Evolutionary conservation across 495 filamentous ascomycete species (phyloP).

Genomic region (Daldinia concentrica): DNA sequence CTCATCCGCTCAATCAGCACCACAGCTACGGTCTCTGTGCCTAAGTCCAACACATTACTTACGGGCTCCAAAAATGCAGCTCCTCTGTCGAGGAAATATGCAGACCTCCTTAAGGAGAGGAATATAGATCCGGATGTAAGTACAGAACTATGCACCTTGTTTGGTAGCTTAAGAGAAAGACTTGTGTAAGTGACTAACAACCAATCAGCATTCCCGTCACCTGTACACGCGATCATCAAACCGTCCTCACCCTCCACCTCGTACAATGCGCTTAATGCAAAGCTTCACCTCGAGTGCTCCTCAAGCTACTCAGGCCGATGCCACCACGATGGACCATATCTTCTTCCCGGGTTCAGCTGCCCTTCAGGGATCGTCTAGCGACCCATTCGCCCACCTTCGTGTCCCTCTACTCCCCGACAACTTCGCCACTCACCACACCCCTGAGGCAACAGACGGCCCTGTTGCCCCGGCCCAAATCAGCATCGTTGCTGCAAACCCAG

Average conservation of each 20-base stretch:
- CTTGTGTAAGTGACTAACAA: slow-evolving; percentile 34
- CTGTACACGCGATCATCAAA: slow-evolving; percentile 48
- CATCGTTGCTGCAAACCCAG: slow-evolving; percentile 57
- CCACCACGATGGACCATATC: slow-evolving; percentile 51
- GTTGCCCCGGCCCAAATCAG: slow-evolving; percentile 48
- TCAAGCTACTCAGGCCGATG: slow-evolving; percentile 27
- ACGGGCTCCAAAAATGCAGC: slow-evolving; percentile 47
- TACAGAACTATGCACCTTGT: background rate
- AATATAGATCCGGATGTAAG: slow-evolving; percentile 49
- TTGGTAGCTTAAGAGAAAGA: background rate
- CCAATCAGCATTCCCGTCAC: slow-evolving; percentile 41
- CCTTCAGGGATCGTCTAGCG: slow-evolving; percentile 33
- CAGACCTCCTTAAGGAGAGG: slow-evolving; percentile 47
- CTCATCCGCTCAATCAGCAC: slow-evolving; percentile 57
- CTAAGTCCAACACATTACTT: slow-evolving; percentile 49
- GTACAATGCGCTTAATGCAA: slow-evolving; percentile 58
- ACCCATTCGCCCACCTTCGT: slow-evolving; percentile 53
- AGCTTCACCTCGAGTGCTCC: slow-evolving; percentile 58
- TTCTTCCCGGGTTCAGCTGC: slow-evolving; percentile 50
- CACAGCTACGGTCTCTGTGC: slow-evolving; percentile 43
- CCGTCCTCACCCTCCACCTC: slow-evolving; percentile 46
- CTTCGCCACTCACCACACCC: slow-evolving; percentile 35
- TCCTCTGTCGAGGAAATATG: slow-evolving; percentile 48
- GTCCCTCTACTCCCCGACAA: slow-evolving; percentile 59
- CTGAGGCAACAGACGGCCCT: slow-evolving; percentile 50